These are phyloP conservation scores for Mycena sanguinolenta DNA, from an alignment of 768 basidiomycete genomes.

Conservation along the genomic window DNA sequence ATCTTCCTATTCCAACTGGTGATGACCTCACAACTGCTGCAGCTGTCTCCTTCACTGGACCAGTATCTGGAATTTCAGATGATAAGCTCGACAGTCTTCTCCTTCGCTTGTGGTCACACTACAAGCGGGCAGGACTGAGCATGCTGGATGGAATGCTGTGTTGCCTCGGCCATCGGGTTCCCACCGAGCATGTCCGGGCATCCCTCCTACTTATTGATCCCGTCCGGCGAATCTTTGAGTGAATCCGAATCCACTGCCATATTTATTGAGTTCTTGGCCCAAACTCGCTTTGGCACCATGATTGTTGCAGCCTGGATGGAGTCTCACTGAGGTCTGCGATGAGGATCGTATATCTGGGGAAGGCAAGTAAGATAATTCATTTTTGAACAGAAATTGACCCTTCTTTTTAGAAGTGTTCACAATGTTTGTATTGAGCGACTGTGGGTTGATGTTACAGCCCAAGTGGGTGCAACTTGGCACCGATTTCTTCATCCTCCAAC, in stretches of 20 bases:
- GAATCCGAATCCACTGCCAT: conserved; percentile 16
- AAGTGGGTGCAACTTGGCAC: too few species aligned
- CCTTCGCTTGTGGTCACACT: conserved; percentile 16
- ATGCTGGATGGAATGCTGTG: conserved; percentile 40
- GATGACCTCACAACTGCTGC: neutral
- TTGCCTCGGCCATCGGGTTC: conserved; percentile 23
- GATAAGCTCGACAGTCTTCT: conserved; percentile 9
- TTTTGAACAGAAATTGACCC: neutral
- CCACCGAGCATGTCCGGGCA: conserved; percentile 30
- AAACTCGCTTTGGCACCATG: conserved; percentile 52
- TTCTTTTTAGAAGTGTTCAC: conserved; percentile 12
- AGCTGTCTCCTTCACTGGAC: neutral
- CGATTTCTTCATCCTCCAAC: too few species aligned
- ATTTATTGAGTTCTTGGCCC: conserved; percentile 44
- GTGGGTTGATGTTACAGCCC: too few species aligned
- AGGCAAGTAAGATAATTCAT: neutral
- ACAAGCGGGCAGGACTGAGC: conserved; percentile 29
- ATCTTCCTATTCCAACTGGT: too few species aligned
- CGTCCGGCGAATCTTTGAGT: conserved; percentile 28
- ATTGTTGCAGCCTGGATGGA: conserved; percentile 17
- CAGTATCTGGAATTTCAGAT: neutral
- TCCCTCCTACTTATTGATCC: conserved; percentile 30
- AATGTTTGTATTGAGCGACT: too few species aligned
- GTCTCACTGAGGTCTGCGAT: too few species aligned
- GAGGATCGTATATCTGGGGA: conserved; percentile 40